Evolutionary conservation across 2,329 filamentous ascomycete genomes (phyloP).

Genomic region (Colletotrichum sp.): DNA sequence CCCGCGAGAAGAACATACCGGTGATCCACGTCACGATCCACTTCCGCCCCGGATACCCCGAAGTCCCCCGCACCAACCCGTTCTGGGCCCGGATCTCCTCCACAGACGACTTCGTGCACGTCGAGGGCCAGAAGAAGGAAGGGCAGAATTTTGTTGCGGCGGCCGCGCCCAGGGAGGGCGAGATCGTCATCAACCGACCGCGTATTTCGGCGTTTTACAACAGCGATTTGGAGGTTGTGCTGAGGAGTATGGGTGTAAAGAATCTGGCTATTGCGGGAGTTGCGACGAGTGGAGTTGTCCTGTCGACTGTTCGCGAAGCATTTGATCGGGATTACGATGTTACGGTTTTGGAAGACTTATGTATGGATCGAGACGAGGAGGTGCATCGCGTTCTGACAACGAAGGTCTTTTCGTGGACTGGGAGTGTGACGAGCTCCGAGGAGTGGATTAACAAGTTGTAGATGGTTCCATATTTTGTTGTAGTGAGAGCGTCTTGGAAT

Average conservation of each 20-base stretch:
- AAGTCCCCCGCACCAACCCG: background rate
- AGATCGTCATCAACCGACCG: background rate
- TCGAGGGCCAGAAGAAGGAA: background rate
- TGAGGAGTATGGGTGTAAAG: background rate
- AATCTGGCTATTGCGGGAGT: background rate
- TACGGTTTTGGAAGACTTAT: background rate
- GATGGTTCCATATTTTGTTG: background rate
- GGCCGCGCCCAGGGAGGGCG: background rate
- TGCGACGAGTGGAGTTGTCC: background rate
- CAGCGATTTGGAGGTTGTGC: background rate
- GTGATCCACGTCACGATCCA: background rate
- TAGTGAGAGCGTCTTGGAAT: background rate
- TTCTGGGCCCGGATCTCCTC: background rate
- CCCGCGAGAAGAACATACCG: background rate
- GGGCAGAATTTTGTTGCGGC: background rate
- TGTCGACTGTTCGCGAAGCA: background rate
- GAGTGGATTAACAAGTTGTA: background rate
- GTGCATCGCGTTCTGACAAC: background rate
- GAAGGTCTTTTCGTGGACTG: background rate
- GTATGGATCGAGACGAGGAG: background rate
- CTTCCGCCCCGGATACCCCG: background rate
- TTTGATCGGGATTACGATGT: background rate
- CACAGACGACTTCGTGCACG: background rate
- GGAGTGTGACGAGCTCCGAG: background rate
- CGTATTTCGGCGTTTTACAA: background rate